These are phyloP conservation scores for Epicoccum sorghinum DNA, from an alignment of 2,329 filamentous ascomycete species.

Conservation along the genomic window DNA sequence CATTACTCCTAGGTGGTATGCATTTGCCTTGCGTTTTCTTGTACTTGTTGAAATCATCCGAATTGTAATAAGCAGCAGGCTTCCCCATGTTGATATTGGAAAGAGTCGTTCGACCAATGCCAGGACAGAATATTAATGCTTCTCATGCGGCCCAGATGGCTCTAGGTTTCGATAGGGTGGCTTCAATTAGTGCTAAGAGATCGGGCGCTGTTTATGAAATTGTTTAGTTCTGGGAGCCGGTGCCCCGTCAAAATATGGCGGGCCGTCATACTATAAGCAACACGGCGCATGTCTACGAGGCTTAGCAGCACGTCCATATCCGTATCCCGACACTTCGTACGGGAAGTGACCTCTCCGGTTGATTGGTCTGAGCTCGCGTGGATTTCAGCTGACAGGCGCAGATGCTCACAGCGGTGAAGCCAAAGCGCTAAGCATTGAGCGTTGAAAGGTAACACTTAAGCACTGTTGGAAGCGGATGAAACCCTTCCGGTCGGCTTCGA, in stretches of 20 bases:
- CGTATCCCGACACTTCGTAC: slow-evolving; percentile 1
- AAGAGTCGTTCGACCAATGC: neutral
- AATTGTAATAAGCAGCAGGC: slow-evolving; percentile 31
- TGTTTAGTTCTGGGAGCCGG: too few species aligned
- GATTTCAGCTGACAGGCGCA: slow-evolving; percentile 10
- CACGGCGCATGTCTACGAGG: neutral
- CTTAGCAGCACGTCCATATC: slow-evolving; percentile 9
- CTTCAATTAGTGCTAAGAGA: too few species aligned
- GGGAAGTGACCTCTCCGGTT: slow-evolving; percentile 1
- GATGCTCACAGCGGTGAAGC: neutral
- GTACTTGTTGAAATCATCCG: slow-evolving; percentile 31
- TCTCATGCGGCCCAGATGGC: neutral
- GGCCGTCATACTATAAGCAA: slow-evolving; percentile 10
- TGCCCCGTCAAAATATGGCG: neutral
- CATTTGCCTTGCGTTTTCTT: slow-evolving; percentile 26
- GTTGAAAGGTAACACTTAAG: too few species aligned
- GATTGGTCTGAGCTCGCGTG: slow-evolving; percentile 11
- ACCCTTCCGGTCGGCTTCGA: too few species aligned
- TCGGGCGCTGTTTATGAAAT: too few species aligned
- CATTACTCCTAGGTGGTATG: slow-evolving; percentile 31
- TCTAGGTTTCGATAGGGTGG: too few species aligned
- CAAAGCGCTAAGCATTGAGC: neutral
- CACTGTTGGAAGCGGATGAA: too few species aligned
- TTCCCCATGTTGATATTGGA: slow-evolving; percentile 23
- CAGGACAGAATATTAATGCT: too few species aligned